These are phyloP conservation scores for Rugonectria rugulosa DNA, from an alignment of 2,329 filamentous ascomycete genomes.

Conservation along the genomic window DNA sequence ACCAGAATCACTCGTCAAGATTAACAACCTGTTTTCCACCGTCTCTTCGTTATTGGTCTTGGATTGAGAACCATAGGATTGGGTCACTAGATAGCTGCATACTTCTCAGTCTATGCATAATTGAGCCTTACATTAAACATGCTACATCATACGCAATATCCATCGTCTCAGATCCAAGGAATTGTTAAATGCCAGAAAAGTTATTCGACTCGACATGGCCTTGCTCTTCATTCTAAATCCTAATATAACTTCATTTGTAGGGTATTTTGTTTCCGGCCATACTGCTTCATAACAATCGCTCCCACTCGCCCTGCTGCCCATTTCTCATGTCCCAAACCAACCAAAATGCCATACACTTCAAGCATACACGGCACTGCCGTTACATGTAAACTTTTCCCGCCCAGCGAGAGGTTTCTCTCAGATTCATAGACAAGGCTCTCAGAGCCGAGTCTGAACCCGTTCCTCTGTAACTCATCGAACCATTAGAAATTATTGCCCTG, in stretches of 20 bases:
- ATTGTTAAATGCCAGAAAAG: neutral
- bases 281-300: conserved; percentile 5
- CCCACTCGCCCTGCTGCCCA: neutral
- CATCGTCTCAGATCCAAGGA: no score
- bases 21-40: no score
- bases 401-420: neutral
- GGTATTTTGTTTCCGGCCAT: conserved; percentile 19
- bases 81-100: no score
- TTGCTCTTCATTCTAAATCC: conserved; percentile 5
- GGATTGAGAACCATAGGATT: no score
- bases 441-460: neutral
- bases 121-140: no score
- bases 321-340: neutral
- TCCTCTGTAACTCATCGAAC: no score
- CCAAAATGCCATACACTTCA: neutral
- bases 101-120: no score
- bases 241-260: conserved; percentile 9
- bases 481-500: neutral
- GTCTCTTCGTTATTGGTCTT: no score
- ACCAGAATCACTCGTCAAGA: no score
- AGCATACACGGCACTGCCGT: neutral
- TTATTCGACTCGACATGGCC: neutral
- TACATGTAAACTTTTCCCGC: neutral
- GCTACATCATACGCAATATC: no score
- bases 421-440: neutral